Evolutionary conservation across 768 basidiomycete genomes (phyloP), one percentile per base, ranked within the genome.

Genomic region (Pleurotus citrinopileatus): DNA sequence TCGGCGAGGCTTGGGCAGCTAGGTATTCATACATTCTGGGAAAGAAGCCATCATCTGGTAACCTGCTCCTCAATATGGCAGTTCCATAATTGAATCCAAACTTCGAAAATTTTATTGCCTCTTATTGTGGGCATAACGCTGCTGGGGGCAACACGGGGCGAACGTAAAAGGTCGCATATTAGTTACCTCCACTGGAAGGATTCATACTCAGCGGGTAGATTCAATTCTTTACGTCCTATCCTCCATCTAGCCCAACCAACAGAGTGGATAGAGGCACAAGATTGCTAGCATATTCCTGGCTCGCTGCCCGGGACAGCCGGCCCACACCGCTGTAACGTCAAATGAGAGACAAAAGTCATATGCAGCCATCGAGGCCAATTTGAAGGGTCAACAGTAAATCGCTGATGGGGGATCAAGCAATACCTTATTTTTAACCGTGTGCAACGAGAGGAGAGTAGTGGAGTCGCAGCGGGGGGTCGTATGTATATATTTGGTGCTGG

Each of bases 1-100:
- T 38, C 34, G 27, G 36, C 32, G 53, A 44, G 26, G 40, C 44
- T 26, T 42, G 4, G 23, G 3, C 15, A 7, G 13, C 17, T 27
- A 32, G 44, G 43, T 25, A 40, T 46, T 25, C 25, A 38, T 45
- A 34, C 43, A 25, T 12, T 51, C 34, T 38, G 48, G 48, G 48
- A 51, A 51, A 51, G 48, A 51, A 51, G 48, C 19, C 48, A 34
- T 28, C 48, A 37, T 20, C 29, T 25, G 28, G 34, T 28, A 32
- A 13, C 23, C 25, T 25, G 9, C 32, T n/a, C n/a, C 32, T 34
- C 32, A 22, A 44, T 25, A 44, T 22, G 43, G 43, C 19, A 44
- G 34, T 12, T 9, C 48, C 12, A 15, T 19, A 7, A 51, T 51
- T 23, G 29, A 37, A 37, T 19, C 17, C 29, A 20, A 37, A 25